Base-by-base conservation (phyloP, 257 asterid species). In the Solanum verrucosum region DNA sequence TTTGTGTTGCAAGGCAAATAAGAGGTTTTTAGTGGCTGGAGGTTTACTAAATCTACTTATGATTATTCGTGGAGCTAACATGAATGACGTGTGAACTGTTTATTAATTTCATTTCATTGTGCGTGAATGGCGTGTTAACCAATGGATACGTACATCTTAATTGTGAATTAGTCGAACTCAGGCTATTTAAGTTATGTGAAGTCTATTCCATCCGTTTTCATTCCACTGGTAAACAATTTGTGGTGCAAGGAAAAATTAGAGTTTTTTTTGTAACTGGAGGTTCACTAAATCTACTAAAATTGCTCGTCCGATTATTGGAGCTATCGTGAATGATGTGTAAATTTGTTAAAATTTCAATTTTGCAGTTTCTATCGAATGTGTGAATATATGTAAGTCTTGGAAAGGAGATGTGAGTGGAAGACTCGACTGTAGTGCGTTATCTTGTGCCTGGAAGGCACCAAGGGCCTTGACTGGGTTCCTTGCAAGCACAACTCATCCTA, bases 381-480 rank as follows among this genome's bases (percentile, higher is more conserved):
- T 93, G 91, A 96, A 92, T 88, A 84, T 92, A 63, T 95, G 95
- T 87, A 96, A 94, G 90, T 87, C 94, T 31, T 93, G 97, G 98
- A 95, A 94, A 86, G 94, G 98, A 88, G 97, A 93, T 40, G 91
- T 87, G 91, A 92, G 94, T 88, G 96, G 97, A 49, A 94, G 92
- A 89, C 88, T 88, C 46, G 98, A 95, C 88, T 94, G 98, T 91
- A 94, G 94, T 84, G 92, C 91, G 88, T 83, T 94, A 44, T 89
- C 97, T 35, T 96, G 98, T 92, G 96, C 98, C 84, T 93, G 94
- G 74, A 95, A 92, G 93, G 97, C 96, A 88, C 97, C 98, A 33
- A 92, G 99, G 88, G 95, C 88, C 71, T 92, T 96, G 89, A 93
- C 95, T 83, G 98, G 98, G 68, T 94, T 92, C 87, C 96, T 96